Conservation (phyloP, 1,284 basidiomycete species). For the Meira nashicola region DNA sequence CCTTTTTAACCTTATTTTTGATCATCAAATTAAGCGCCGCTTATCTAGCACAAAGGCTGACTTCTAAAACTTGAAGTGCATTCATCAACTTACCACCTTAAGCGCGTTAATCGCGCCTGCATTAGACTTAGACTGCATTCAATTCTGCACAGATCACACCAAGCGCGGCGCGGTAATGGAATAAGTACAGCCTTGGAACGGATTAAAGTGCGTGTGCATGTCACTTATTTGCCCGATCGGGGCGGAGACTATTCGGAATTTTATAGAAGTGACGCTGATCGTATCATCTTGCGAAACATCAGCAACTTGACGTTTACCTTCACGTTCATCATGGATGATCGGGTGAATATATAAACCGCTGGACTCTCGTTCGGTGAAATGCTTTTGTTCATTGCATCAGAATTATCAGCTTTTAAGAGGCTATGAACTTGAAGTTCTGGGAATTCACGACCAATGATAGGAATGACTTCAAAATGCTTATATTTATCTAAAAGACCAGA, state of each 20-base stretch:
- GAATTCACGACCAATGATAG: slow-evolving; percentile 56
- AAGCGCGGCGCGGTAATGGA: too few species aligned
- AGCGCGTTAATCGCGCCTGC: too few species aligned
- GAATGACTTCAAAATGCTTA: slow-evolving; percentile 37
- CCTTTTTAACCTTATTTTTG: too few species aligned
- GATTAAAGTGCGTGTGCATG: too few species aligned
- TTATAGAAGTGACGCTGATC: slow-evolving; percentile 52
- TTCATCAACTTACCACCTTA: too few species aligned
- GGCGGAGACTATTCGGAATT: slow-evolving; percentile 18
- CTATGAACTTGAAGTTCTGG: slow-evolving; percentile 54
- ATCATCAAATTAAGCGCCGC: too few species aligned
- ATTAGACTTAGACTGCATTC: too few species aligned
- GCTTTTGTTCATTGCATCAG: slow-evolving; percentile 57
- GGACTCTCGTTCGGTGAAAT: slow-evolving; percentile 56
- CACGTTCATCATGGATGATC: slow-evolving; percentile 58
- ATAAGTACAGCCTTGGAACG: too few species aligned
- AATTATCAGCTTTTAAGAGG: slow-evolving; percentile 54
- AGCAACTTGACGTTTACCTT: slow-evolving; percentile 20
- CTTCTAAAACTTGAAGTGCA: too few species aligned
- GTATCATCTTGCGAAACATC: slow-evolving; percentile 29
- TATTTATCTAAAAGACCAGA: slow-evolving; percentile 31
- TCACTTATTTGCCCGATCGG: too few species aligned
- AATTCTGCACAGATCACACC: too few species aligned
- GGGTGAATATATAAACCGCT: slow-evolving; percentile 66
- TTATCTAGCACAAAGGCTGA: too few species aligned